These are phyloP conservation scores for Strobilomyces dryophilus DNA, from an alignment of 768 basidiomycete genomes.

Conservation along the genomic window DNA sequence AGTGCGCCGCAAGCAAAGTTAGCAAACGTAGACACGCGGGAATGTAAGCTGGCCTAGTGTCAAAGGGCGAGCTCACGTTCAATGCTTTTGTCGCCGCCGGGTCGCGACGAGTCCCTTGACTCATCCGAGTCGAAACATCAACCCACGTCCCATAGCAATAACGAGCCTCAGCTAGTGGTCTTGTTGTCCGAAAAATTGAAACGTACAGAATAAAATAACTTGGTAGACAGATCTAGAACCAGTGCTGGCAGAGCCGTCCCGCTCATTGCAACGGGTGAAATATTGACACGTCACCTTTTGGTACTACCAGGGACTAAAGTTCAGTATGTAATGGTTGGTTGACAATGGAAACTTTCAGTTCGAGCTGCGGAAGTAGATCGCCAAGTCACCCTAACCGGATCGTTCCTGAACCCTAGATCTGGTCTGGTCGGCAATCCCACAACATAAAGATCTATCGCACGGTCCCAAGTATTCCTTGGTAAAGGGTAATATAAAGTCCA, in stretches of 20 bases:
- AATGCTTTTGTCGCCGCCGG: too few relatives aligned
- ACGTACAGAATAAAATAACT: too few relatives aligned
- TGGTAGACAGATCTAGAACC: too few relatives aligned
- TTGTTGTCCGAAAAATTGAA: too few relatives aligned
- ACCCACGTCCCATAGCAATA: background rate
- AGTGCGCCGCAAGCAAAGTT: background rate
- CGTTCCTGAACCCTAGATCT: conserved; percentile 16
- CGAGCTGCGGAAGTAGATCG: conserved; percentile 19
- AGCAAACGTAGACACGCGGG: background rate
- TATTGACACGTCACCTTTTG: background rate
- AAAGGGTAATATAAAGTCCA: conserved; percentile 10
- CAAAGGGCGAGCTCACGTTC: background rate
- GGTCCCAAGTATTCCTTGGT: background rate
- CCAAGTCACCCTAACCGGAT: background rate
- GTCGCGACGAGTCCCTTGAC: background rate
- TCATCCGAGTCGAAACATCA: too few relatives aligned
- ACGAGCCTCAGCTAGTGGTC: background rate
- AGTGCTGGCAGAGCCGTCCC: too few relatives aligned
- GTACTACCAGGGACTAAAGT: background rate
- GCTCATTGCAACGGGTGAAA: too few relatives aligned
- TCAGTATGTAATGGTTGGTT: background rate
- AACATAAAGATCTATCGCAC: conserved; percentile 1
- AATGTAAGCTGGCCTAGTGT: background rate
- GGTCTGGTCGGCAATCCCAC: background rate
- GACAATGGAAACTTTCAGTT: conserved; percentile 1